Percentiles rank a stretch among this genome's conserved stretches.
Conservation (phyloP, 2,329 filamentous ascomycete species). For the Aaosphaeria arxii region DNA sequence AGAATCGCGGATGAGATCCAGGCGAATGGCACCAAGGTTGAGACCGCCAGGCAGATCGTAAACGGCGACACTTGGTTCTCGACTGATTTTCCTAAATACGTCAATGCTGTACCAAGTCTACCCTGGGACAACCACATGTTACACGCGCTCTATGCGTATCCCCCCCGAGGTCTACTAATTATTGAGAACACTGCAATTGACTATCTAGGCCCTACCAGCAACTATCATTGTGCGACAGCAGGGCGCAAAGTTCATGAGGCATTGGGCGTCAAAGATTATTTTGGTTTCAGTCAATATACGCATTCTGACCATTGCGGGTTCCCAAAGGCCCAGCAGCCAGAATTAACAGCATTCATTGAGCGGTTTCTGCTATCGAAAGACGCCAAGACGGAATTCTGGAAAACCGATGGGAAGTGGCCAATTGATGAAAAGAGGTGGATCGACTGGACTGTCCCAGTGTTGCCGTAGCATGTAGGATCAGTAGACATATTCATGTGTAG, state of each 20-base stretch:
- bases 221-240: conserved; percentile 52
- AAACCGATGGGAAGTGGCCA: conserved; percentile 5
- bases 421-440: conserved; percentile 6
- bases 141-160: conserved; percentile 47
- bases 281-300: conserved; percentile 53
- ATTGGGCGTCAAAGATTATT: conserved; percentile 46
- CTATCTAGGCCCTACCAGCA: conserved; percentile 53
- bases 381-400: conserved; percentile 8
- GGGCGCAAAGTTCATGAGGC: conserved; percentile 50
- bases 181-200: conserved; percentile 52
- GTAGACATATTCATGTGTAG: too few species aligned
- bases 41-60: conserved; percentile 56
- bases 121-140: conserved; percentile 56
- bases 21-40: conserved; percentile 50
- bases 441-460: conserved; percentile 5
- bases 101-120: conserved; percentile 20
- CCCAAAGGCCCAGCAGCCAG: conserved; percentile 34
- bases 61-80: conserved; percentile 58
- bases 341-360: conserved; percentile 49
- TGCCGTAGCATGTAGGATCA: neutral
- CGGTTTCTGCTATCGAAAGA: conserved; percentile 38
- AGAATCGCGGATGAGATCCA: conserved; percentile 39
- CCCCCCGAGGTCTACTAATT: conserved; percentile 49
- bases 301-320: conserved; percentile 53
- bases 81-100: conserved; percentile 7